Percentiles rank a stretch among this genome's conserved stretches.
Conservation (phyloP, 129 eudicot genomes). For the Centella asiatica region DNA sequence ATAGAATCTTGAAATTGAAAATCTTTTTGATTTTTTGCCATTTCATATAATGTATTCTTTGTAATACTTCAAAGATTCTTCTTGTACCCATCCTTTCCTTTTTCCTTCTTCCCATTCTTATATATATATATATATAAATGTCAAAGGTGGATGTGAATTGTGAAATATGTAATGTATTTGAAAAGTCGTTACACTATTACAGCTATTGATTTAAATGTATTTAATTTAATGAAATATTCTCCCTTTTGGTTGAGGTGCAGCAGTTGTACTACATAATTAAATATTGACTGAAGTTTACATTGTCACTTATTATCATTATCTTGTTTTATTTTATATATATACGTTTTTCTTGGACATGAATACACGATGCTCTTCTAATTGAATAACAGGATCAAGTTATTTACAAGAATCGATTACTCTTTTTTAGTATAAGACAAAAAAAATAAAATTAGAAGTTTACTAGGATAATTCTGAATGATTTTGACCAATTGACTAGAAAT, state of each 20-base stretch:
- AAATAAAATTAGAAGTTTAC: too few relatives aligned
- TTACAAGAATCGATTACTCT: too few relatives aligned
- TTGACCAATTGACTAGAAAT: too few relatives aligned
- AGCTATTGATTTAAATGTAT: background rate
- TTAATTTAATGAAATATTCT: background rate
- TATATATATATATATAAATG: background rate
- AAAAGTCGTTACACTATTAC: background rate
- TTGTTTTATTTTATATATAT: too few relatives aligned
- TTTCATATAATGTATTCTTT: slow-evolving; percentile 19
- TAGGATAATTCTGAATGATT: too few relatives aligned
- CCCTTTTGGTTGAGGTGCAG: background rate
- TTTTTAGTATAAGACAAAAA: too few relatives aligned
- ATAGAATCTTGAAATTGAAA: slow-evolving; percentile 7
- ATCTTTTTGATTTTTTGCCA: background rate
- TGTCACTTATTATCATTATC: too few relatives aligned
- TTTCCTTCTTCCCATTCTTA: background rate
- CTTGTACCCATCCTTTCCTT: background rate
- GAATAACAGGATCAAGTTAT: too few relatives aligned
- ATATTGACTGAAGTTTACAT: too few relatives aligned
- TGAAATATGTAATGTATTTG: slow-evolving; percentile 3
- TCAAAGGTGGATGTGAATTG: slow-evolving; percentile 2
- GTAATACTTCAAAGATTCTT: slow-evolving; percentile 10
- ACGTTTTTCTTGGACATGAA: too few relatives aligned
- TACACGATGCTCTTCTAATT: too few relatives aligned
- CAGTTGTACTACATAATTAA: background rate